Base-by-base conservation (phyloP, 768 basidiomycete species). In the Rhodotorula sphaerocarpa region DNA sequence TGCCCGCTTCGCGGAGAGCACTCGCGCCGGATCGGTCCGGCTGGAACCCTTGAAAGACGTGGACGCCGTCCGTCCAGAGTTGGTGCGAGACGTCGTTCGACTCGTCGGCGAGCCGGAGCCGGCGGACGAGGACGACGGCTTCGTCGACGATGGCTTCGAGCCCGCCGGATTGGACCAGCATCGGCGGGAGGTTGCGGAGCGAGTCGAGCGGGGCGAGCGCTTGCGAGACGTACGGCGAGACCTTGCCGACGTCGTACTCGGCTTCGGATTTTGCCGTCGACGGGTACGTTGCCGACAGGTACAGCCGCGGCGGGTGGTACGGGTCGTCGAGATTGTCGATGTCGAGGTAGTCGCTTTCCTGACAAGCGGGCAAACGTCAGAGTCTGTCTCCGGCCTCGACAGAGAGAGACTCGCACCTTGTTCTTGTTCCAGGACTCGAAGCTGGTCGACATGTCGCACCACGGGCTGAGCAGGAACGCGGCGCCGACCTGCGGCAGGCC, bases 371-470 rank as follows among this genome's bases (percentile, higher is more conserved):
- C 5, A 7, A 1, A 12, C 15, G 50, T 12, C 16, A 4, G 3
- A 7, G n/a, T 20, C 30, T n/a, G n/a, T 11, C 9, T 14, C 6
- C 12, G 15, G 45, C 45, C 5, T 25, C 2, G 16, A 16, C 33
- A 16, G 48, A 33, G 6, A 11, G 11, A 5, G 21, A 5, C 30
- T 27, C 62, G 34, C 25, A 57, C 62, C 42, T 85, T 83, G 74
- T 95, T 93, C 60, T 85, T 85, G 27, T 95, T 90, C 88, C 91
- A 96, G 18, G 89, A 91, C 57, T 88, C 86, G 73, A 90, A 93
- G 68, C 88, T 90, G 82, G 92, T 87, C 0, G 92, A 95, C 60
- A 96, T 77, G 75, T 92, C 89, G 15, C 52, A 31, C 67, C 67
- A 69, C 7, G 67, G 67, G 28, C 86, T 90, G 81, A 97, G 82